Evolutionary conservation across 2,329 filamentous ascomycete genomes (phyloP).

Genomic region (Beauveria sp.): DNA sequence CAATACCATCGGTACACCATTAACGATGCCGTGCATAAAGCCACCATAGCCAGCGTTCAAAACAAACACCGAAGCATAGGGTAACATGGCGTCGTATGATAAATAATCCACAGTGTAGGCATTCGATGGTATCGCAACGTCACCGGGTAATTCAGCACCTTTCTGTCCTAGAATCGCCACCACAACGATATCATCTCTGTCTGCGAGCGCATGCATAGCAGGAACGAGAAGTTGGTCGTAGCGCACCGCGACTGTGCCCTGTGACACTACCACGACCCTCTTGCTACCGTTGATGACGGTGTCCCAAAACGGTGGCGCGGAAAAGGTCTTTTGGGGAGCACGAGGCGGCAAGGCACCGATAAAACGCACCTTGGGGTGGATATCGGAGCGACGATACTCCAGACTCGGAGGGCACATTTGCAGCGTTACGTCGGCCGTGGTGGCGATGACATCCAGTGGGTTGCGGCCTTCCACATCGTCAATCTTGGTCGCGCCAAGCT

Average conservation of each 20-base stretch:
- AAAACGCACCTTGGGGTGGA: conserved; percentile 32
- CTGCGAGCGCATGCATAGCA: conserved; percentile 33
- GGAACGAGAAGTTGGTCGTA: conserved; percentile 37
- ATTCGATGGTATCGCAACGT: conserved; percentile 30
- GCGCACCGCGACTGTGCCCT: conserved; percentile 36
- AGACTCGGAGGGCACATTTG: conserved; percentile 31
- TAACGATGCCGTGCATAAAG: conserved; percentile 6
- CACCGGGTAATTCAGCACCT: conserved; percentile 17
- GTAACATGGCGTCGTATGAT: conserved; percentile 38
- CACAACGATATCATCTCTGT: conserved; percentile 30
- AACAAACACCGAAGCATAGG: conserved; percentile 36
- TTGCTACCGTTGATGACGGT: conserved; percentile 27
- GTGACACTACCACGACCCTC: conserved; percentile 37
- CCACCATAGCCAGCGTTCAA: conserved; percentile 40
- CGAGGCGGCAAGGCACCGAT: conserved; percentile 33
- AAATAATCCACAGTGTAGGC: conserved; percentile 38
- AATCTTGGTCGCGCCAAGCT: conserved; percentile 11
- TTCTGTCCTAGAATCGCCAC: conserved; percentile 24
- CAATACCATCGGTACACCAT: conserved; percentile 6
- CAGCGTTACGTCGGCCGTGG: conserved; percentile 25
- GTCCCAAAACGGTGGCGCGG: conserved; percentile 39
- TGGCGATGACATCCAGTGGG: conserved; percentile 18
- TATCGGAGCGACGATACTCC: conserved; percentile 30
- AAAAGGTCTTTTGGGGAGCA: conserved; percentile 19
- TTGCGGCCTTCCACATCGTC: conserved; percentile 24